Evolutionary conservation across 129 eudicot genomes (phyloP).

Genomic region (Pseudognaphalium luteoalbum): DNA sequence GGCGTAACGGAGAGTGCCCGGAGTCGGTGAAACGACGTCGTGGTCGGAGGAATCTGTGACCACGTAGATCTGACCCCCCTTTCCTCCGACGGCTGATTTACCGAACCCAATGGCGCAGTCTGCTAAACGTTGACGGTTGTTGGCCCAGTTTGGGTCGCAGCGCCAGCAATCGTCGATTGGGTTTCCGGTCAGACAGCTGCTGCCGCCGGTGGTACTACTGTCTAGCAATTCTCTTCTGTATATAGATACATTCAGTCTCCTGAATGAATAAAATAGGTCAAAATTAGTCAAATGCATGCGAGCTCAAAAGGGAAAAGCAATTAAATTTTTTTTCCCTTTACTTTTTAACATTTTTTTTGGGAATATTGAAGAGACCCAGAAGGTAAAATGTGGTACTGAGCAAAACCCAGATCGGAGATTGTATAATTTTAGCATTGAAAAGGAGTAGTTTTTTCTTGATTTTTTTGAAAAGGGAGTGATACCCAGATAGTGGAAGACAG

Average conservation of each 20-base stretch:
- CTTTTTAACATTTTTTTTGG: background rate
- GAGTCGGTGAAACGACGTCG: slow-evolving; percentile 74
- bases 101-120: slow-evolving; percentile 96
- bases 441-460: background rate
- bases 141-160: slow-evolving; percentile 83
- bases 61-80: slow-evolving; percentile 80
- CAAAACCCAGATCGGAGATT: slow-evolving; percentile 35
- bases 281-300: background rate
- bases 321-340: background rate
- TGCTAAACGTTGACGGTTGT: slow-evolving; percentile 74
- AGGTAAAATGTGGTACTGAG: slow-evolving; percentile 6
- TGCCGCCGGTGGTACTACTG: slow-evolving; percentile 17
- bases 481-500: slow-evolving; percentile 28
- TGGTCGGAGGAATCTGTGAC: slow-evolving; percentile 88
- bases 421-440: background rate
- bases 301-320: background rate
- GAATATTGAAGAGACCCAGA: background rate
- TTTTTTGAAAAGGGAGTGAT: background rate
- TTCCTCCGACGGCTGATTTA: slow-evolving; percentile 72
- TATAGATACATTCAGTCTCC: slow-evolving; percentile 72
- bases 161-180: slow-evolving; percentile 98
- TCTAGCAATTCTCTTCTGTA: slow-evolving; percentile 54
- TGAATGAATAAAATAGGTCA: slow-evolving; percentile 26
- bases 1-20: slow-evolving; percentile 87
- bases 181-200: slow-evolving; percentile 73